Base-by-base conservation (phyloP, 768 basidiomycete species). In the Pseudohyphozyma bogoriensis region DNA sequence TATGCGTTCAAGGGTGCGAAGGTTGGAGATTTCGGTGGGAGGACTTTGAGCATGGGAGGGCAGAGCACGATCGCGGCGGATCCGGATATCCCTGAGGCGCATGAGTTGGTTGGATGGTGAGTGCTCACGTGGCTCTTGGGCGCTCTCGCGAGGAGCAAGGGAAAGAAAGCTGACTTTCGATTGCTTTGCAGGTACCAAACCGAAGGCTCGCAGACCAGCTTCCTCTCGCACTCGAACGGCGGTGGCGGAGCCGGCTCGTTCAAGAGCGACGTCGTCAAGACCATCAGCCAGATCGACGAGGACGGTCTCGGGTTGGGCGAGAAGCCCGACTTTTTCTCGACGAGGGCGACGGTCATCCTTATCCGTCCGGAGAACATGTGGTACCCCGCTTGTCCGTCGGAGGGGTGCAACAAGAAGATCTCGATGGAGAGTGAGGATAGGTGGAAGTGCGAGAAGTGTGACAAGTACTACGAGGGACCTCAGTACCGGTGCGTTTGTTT, bases 391-490 rank as follows among this genome's bases (percentile, higher is more conserved):
- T 99, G 95, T 72, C 84, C 83, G 33, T 22, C 37, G 24, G 77
- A 81, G 40, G 79, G 78, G 12, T 97, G 93, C 74, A 87, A 80
- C 75, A 97, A 97, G 78, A 99, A 97, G 74, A 86, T 96, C 8
- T 74, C 81, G 1, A 80, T 87, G 57, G 73, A 78, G 24, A 79
- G 78, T n/a, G 79, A 77, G 45, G 79, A 77, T 8, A 20, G 29
- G n/a, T 97, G 89, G 89, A 76, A 81, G 47, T 97, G 95, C 73
- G 95, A 97, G 72, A 96, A 91, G 74, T 97, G 93, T 72, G 82
- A 86, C 54, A 81, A 79, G 72, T 80, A 73, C 29, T 86, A 80
- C 69, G 77, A 79, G 2, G 76, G 79, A 35, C 91, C 93, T 4
- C 82, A 87, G 65, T 80, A 90, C 71, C 80, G 92, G 92, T 92